Evolutionary conservation across 345 rosid genomes (phyloP).

Genomic region (Heritiera littoralis): DNA sequence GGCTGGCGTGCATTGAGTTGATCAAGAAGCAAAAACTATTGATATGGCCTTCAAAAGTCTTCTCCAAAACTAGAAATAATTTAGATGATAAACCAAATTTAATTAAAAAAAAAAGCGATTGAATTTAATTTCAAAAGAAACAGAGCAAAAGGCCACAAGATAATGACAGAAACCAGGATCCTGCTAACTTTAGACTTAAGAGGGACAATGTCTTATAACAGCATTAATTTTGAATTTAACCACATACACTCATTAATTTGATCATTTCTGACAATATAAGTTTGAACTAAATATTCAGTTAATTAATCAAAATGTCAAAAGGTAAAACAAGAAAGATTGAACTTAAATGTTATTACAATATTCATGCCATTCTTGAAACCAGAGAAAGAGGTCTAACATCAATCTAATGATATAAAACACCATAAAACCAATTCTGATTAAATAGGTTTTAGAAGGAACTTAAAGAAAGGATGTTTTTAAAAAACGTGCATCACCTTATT

Average conservation of each 20-base stretch:
- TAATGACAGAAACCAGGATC: not conserved
- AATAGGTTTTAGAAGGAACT: not conserved
- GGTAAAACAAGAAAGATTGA: not conserved
- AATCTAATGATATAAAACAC: not conserved
- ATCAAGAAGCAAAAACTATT: not conserved
- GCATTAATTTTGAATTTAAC: not conserved
- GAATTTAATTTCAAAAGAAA: not conserved
- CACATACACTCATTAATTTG: not conserved
- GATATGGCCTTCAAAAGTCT: not conserved
- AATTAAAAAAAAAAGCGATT: not conserved
- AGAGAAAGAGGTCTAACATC: not conserved
- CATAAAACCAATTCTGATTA: not conserved
- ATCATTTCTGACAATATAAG: not conserved
- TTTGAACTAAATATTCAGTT: not conserved
- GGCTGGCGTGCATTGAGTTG: not conserved
- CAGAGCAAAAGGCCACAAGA: not conserved
- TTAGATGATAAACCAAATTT: not conserved
- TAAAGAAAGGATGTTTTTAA: not conserved
- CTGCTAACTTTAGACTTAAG: not conserved
- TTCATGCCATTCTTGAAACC: not conserved
- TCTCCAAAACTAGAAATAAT: not conserved
- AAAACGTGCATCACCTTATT: not conserved
- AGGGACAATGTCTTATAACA: not conserved
- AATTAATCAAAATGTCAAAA: not conserved
- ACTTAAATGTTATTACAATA: not conserved